Evolutionary conservation across 2,329 filamentous ascomycete genomes (phyloP).

Genomic region (Ophiostoma angusticollis): DNA sequence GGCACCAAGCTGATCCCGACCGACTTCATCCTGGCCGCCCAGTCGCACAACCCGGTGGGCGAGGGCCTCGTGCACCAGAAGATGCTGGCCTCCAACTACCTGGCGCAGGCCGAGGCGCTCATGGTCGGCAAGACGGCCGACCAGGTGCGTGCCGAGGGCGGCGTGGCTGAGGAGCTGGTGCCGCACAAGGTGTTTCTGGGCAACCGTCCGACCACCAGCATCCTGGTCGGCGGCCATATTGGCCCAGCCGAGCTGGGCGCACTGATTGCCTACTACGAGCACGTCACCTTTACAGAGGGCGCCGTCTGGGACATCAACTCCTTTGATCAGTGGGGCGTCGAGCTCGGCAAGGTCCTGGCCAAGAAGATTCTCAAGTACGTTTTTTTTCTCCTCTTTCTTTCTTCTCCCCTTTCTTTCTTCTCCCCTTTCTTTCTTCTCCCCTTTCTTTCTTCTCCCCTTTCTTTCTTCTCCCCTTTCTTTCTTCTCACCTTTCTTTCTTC

Average conservation of each 20-base stretch:
- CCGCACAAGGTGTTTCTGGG: constrained; percentile 99
- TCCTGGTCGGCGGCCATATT: constrained; percentile 80
- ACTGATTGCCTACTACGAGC: constrained; percentile 97
- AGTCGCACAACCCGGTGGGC: constrained; percentile 93
- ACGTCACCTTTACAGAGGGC: constrained; percentile 94
- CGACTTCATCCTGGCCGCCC: constrained; percentile 92
- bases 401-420: constrained; percentile 11
- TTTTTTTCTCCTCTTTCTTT: neutral
- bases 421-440: no score
- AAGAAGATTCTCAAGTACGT: constrained; percentile 63
- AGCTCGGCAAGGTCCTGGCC: constrained; percentile 89
- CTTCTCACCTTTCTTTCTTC: constrained; percentile 11
- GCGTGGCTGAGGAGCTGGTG: constrained; percentile 56
- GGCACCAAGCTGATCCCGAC: constrained; percentile 97
- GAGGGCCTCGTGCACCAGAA: constrained; percentile 92
- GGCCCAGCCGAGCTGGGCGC: constrained; percentile 88
- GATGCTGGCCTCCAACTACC: constrained; percentile 88
- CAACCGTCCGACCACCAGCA: constrained; percentile 92
- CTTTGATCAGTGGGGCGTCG: constrained; percentile 99
- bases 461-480: no score
- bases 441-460: no score
- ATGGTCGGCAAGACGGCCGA: constrained; percentile 85
- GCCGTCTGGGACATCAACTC: constrained; percentile 99
- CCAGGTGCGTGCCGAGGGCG: constrained; percentile 63
- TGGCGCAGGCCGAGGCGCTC: constrained; percentile 75